phyloP scores from a whole-genome alignment of 179 eudicot genomes.

The Gypsophila paniculata region DNA sequence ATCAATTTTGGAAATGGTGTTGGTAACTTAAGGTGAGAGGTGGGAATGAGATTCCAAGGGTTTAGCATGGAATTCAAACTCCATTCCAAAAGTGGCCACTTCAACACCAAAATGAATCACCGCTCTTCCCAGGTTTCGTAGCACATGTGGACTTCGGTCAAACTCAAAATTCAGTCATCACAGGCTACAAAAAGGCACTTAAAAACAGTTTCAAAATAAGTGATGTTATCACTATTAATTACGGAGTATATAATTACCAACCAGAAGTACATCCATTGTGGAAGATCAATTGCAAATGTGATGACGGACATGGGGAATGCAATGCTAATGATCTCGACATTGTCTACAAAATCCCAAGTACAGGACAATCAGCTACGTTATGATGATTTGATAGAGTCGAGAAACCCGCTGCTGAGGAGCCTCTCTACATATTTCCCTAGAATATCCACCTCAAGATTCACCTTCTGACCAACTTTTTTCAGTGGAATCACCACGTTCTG shows the following conservation, averaged over 20 bases:
- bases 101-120: no score
- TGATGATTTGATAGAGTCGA: conserved; percentile 35
- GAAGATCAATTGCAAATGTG: not conserved
- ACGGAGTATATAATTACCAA: not conserved
- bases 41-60: no score
- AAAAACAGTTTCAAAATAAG: no score
- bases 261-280: not conserved
- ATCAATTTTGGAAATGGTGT: no score
- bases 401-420: conserved; percentile 64
- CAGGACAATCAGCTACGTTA: conserved; percentile 8
- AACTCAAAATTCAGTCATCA: no score
- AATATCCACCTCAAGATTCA: conserved; percentile 91
- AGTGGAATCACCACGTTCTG: conserved; percentile 75
- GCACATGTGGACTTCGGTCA: no score
- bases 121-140: no score
- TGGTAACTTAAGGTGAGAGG: no score
- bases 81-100: no score
- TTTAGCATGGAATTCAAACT: no score
- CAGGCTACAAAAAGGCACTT: no score
- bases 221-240: no score
- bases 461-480: conserved; percentile 86
- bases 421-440: conserved; percentile 94
- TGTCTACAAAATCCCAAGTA: not conserved
- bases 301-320: not conserved
- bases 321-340: not conserved